Evolutionary conservation across 164 flowering plant genomes (phyloP).

Genomic region (Dillenia suffruticosa): DNA sequence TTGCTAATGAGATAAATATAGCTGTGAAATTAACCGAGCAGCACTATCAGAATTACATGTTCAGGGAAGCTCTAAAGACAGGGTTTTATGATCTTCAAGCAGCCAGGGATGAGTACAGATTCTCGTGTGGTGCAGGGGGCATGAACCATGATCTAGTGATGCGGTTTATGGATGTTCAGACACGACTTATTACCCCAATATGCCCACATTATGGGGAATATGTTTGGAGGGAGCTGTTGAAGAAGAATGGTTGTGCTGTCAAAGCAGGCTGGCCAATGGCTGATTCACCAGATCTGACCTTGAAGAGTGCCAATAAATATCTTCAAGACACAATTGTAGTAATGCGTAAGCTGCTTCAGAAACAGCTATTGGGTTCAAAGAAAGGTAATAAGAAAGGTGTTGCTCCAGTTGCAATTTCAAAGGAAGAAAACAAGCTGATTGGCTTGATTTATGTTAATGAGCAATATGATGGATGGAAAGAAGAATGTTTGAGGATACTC

Average conservation of each 20-base stretch:
- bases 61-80: slow-evolving; percentile 80
- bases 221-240: slow-evolving; percentile 74
- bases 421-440: slow-evolving; percentile 30
- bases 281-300: slow-evolving; percentile 56
- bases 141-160: slow-evolving; percentile 69
- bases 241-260: slow-evolving; percentile 69
- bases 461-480: slow-evolving; percentile 84
- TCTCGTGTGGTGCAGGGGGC: slow-evolving; percentile 70
- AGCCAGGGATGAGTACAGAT: slow-evolving; percentile 87
- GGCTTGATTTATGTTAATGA: slow-evolving; percentile 80
- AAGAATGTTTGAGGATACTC: slow-evolving; percentile 65
- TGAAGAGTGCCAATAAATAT: slow-evolving; percentile 75
- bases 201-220: slow-evolving; percentile 90
- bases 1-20: slow-evolving; percentile 78
- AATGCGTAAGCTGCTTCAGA: slow-evolving; percentile 81
- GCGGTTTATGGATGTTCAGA: slow-evolving; percentile 91
- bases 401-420: slow-evolving; percentile 20
- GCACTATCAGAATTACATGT: slow-evolving; percentile 58
- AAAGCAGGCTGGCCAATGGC: slow-evolving; percentile 78
- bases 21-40: slow-evolving; percentile 64
- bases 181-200: slow-evolving; percentile 79
- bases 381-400: slow-evolving; percentile 50
- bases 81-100: slow-evolving; percentile 93
- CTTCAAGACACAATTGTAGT: slow-evolving; percentile 64
- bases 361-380: slow-evolving; percentile 64